Conservation (phyloP, 495 filamentous ascomycete genomes). For the Penicillium herquei region DNA sequence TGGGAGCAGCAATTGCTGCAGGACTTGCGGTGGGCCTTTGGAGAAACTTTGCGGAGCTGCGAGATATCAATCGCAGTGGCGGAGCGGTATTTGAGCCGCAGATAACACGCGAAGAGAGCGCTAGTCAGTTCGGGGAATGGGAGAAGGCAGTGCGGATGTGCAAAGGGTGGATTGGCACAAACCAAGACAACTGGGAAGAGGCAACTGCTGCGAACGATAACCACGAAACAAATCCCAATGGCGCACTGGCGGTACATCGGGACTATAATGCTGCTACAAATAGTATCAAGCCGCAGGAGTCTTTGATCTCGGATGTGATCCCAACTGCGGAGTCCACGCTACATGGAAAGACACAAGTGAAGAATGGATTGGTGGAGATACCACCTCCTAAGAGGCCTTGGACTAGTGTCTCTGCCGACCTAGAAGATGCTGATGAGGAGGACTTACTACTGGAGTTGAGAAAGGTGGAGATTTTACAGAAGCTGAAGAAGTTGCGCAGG, state of each 20-base stretch:
- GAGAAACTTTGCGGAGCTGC: slow-evolving; percentile 76
- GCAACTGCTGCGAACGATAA: neutral
- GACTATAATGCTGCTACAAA: neutral
- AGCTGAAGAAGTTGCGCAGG: slow-evolving; percentile 36
- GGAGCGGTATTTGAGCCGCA: slow-evolving; percentile 71
- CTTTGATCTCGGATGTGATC: slow-evolving; percentile 2
- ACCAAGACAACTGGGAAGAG: neutral
- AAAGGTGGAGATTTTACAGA: slow-evolving; percentile 42
- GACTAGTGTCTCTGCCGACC: slow-evolving; percentile 26
- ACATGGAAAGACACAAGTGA: slow-evolving; percentile 12
- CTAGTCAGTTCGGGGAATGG: slow-evolving; percentile 71
- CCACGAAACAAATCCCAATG: neutral
- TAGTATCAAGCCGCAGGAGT: neutral
- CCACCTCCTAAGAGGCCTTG: slow-evolving; percentile 17
- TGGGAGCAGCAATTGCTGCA: slow-evolving; percentile 93
- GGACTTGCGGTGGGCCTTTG: slow-evolving; percentile 84
- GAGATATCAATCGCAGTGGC: slow-evolving; percentile 70
- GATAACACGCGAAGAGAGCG: slow-evolving; percentile 59
- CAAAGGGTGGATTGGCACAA: slow-evolving; percentile 62
- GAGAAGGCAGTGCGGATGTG: slow-evolving; percentile 83
- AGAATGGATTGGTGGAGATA: slow-evolving; percentile 16
- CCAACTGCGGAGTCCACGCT: neutral
- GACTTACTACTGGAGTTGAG: slow-evolving; percentile 40
- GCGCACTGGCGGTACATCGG: neutral
- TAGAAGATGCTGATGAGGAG: slow-evolving; percentile 42